Percentiles rank a stretch among this genome's conserved stretches.
These are phyloP conservation scores for Rhynchospora pubera DNA, from an alignment of 176 grass and related monocot genomes.

Conservation along the genomic window DNA sequence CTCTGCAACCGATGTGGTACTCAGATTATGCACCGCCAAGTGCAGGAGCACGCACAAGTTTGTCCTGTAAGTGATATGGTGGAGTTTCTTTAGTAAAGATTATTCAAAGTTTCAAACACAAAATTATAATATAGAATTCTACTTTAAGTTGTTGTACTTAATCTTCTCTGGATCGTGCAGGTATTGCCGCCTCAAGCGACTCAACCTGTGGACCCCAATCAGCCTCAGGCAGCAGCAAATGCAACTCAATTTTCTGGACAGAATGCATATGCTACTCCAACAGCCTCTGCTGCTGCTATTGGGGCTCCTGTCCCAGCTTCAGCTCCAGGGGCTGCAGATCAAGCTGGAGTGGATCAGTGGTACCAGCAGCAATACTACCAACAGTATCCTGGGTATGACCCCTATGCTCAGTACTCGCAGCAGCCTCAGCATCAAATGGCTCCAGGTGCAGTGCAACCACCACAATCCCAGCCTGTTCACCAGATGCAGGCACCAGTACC, in stretches of 20 bases:
- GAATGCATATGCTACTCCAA: conserved; percentile 29
- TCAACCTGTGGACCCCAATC: conserved; percentile 44
- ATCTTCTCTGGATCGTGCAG: conserved; percentile 24
- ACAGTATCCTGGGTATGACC: conserved; percentile 63
- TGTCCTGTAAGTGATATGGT: conserved; percentile 59
- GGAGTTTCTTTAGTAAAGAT: background rate
- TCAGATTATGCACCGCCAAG: conserved; percentile 94
- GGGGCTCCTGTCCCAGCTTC: conserved; percentile 12
- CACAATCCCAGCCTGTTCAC: conserved; percentile 27
- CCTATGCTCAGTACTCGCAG: conserved; percentile 54
- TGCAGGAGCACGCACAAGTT: conserved; percentile 91
- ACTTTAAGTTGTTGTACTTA: background rate
- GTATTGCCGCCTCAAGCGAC: conserved; percentile 51
- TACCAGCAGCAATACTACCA: conserved; percentile 92
- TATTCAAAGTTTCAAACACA: background rate
- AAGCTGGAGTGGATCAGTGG: conserved; percentile 53
- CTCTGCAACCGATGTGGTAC: conserved; percentile 81
- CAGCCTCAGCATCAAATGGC: conserved; percentile 33
- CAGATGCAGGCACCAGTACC: conserved; percentile 30
- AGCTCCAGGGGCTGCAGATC: conserved; percentile 33
- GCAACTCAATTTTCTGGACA: conserved; percentile 37
- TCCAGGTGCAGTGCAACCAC: conserved; percentile 16
- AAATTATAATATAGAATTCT: background rate
- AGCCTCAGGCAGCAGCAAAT: conserved; percentile 25
- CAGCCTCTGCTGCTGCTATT: conserved; percentile 24